Conservation (phyloP, 108 stramenopile species). For the Nitzschia palea region DNA sequence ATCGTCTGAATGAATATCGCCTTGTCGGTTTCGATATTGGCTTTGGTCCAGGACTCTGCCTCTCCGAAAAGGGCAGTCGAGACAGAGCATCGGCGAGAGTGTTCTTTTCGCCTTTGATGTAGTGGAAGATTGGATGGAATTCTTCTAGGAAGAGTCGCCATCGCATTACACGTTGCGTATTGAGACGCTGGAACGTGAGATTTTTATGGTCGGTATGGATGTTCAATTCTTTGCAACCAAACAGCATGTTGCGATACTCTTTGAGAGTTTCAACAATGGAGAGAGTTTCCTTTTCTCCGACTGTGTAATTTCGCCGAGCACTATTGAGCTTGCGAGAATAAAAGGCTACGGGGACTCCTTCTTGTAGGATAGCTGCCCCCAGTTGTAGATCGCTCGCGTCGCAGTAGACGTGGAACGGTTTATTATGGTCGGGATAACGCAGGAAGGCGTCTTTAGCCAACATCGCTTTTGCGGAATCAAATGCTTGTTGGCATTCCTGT, state of each 20-base stretch:
- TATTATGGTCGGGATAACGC: conserved; percentile 39
- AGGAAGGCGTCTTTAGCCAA: conserved; percentile 26
- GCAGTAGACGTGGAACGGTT: conserved; percentile 38
- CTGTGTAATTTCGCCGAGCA: conserved; percentile 34
- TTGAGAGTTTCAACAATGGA: conserved; percentile 53
- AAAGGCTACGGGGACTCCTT: conserved; percentile 37
- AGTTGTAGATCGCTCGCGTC: conserved; percentile 39
- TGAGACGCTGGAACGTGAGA: conserved; percentile 23
- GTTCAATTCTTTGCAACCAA: conserved; percentile 28
- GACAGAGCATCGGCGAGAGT: conserved; percentile 41
- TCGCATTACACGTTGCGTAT: conserved; percentile 43
- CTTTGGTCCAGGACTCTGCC: neutral
- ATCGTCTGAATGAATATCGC: no score
- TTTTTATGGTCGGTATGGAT: conserved; percentile 46
- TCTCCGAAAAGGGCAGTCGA: conserved; percentile 4
- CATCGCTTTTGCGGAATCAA: conserved; percentile 26
- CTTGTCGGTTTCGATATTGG: no score
- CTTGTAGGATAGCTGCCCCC: conserved; percentile 42
- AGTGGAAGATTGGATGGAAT: conserved; percentile 31
- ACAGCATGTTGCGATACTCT: conserved; percentile 41
- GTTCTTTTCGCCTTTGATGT: conserved; percentile 37
- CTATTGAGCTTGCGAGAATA: conserved; percentile 40
- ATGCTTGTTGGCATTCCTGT: conserved; percentile 31
- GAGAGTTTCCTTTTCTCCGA: conserved; percentile 45
- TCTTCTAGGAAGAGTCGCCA: conserved; percentile 43